phyloP scores from a whole-genome alignment of 306 rosid genomes.

The Astragalus membranaceus region DNA sequence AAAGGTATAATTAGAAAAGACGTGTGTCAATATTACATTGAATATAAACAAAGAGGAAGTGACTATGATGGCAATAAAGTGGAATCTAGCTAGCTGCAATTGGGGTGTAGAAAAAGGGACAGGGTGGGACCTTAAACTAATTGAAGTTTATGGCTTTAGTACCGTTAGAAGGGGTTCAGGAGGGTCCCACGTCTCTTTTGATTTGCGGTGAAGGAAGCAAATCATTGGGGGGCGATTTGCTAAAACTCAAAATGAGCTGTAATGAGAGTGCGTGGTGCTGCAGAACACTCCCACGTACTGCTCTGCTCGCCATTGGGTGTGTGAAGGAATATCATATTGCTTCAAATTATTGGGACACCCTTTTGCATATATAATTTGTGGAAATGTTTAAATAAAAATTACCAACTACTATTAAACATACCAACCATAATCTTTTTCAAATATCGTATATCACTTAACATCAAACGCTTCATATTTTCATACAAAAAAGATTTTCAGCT shows the following conservation, averaged over 20 bases:
- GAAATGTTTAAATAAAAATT: too few species aligned
- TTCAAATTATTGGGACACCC: slow-evolving; percentile 20
- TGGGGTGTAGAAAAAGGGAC: slow-evolving; percentile 2
- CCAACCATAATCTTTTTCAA: too few species aligned
- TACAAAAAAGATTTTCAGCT: too few species aligned
- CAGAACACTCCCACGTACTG: slow-evolving; percentile 9
- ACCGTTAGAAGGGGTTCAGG: background rate
- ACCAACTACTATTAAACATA: too few species aligned
- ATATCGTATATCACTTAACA: too few species aligned
- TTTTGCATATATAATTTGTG: background rate
- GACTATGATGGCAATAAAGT: background rate
- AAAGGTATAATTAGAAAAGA: background rate
- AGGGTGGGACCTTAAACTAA: background rate
- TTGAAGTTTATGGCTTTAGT: slow-evolving; percentile 1
- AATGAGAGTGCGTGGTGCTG: slow-evolving; percentile 19
- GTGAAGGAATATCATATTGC: background rate
- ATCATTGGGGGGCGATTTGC: background rate
- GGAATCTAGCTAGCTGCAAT: slow-evolving; percentile 14
- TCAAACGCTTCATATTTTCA: too few species aligned
- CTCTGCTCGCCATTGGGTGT: background rate
- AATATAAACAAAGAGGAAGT: background rate
- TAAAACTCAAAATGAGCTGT: slow-evolving; percentile 23
- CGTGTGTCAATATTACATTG: slow-evolving; percentile 4
- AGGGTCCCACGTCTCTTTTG: slow-evolving; percentile 6
- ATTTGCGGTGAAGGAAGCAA: slow-evolving; percentile 20